Conservation (phyloP, 2,329 filamentous ascomycete species). For the Balansia obtecta region DNA sequence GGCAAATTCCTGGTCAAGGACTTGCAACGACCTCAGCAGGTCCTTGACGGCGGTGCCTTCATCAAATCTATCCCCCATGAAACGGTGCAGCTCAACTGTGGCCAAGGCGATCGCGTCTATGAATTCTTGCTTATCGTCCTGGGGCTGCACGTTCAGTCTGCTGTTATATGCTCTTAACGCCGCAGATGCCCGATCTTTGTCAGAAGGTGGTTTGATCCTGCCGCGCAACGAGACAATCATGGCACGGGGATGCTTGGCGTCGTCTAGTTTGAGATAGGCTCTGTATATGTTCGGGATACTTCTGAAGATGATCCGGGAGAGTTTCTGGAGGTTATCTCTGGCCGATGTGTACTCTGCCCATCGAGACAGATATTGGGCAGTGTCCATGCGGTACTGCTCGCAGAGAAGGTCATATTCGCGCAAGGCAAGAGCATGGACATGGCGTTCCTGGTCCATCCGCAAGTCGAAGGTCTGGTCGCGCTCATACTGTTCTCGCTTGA, state of each 20-base stretch:
- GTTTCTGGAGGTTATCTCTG: slow-evolving; percentile 5
- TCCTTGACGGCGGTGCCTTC: slow-evolving; percentile 2
- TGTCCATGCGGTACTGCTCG: slow-evolving; percentile 7
- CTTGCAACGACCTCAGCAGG: slow-evolving; percentile 2
- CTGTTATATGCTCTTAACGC: not conserved
- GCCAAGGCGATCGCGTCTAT: slow-evolving; percentile 6
- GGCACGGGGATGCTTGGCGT: slow-evolving; percentile 5
- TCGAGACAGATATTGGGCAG: slow-evolving; percentile 4
- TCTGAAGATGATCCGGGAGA: slow-evolving; percentile 6
- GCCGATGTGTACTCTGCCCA: slow-evolving; percentile 1
- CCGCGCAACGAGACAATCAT: slow-evolving; percentile 5
- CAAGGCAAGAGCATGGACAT: slow-evolving; percentile 3
- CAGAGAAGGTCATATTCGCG: slow-evolving; percentile 6
- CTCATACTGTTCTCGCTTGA: not conserved
- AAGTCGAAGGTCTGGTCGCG: slow-evolving; percentile 4
- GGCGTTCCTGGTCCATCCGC: slow-evolving; percentile 4
- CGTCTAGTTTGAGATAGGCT: slow-evolving; percentile 5
- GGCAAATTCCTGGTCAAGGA: slow-evolving; percentile 4
- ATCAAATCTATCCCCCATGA: slow-evolving; percentile 1
- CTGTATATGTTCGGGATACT: slow-evolving; percentile 5
- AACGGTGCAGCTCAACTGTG: slow-evolving; percentile 5
- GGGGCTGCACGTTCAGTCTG: slow-evolving; percentile 2
- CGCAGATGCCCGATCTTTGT: slow-evolving; percentile 1
- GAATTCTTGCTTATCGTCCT: slow-evolving; percentile 4
- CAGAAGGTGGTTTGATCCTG: not conserved